phyloP scores from a whole-genome alignment of 805 yeast genomes.

The Candida sithepensis region DNA sequence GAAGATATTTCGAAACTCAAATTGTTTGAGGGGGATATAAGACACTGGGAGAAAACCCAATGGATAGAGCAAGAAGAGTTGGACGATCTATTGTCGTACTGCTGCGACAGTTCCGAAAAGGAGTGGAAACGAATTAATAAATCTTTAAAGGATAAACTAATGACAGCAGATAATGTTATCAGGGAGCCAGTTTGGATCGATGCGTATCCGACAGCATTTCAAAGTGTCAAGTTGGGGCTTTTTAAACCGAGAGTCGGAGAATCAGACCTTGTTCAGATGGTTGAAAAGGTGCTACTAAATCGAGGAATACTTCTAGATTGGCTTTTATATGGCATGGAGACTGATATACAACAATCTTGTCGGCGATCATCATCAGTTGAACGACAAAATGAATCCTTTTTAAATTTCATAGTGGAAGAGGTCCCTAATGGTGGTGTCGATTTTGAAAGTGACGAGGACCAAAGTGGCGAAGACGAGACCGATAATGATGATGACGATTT shows the following conservation, averaged over 20 bases:
- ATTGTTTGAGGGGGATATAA: conserved; percentile 24
- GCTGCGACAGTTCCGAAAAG: conserved; percentile 21
- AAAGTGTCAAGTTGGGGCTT: conserved; percentile 19
- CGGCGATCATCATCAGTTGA: neutral
- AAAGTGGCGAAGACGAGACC: conserved; percentile 11
- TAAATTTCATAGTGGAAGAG: conserved; percentile 12
- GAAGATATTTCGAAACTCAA: conserved; percentile 23
- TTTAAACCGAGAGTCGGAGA: conserved; percentile 8
- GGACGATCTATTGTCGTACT: conserved; percentile 30
- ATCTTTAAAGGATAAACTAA: conserved; percentile 6
- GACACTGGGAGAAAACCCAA: conserved; percentile 20
- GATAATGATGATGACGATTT: conserved; percentile 25
- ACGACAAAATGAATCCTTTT: conserved; percentile 1
- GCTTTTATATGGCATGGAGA: conserved; percentile 7
- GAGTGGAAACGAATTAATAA: conserved; percentile 11
- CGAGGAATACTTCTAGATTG: conserved; percentile 11
- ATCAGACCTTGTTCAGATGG: conserved; percentile 4
- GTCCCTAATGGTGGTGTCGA: conserved; percentile 9
- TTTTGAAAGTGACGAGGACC: neutral
- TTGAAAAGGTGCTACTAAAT: conserved; percentile 3
- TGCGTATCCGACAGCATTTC: conserved; percentile 31
- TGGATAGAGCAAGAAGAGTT: conserved; percentile 46
- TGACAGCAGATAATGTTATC: conserved; percentile 18
- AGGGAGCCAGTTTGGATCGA: conserved; percentile 21
- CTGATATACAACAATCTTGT: neutral